phyloP scores from a whole-genome alignment of 2,329 filamentous ascomycete species.

The Alternaria sp. region DNA sequence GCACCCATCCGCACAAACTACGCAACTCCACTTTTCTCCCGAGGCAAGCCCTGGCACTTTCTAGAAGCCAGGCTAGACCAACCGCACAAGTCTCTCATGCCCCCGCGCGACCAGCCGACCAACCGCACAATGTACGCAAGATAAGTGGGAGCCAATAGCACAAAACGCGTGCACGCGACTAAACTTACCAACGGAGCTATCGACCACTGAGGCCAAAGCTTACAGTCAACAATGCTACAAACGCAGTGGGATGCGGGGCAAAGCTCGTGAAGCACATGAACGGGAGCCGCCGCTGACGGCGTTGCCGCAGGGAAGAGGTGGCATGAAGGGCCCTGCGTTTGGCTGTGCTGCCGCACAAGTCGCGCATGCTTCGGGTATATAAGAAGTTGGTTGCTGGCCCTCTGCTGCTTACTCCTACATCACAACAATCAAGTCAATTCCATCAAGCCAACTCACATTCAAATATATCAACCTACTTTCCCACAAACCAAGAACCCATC shows the following conservation, averaged over 20 bases:
- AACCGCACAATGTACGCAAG: slow-evolving; percentile 7
- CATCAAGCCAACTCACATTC: neutral
- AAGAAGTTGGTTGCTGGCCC: neutral
- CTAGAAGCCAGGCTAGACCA: slow-evolving; percentile 2
- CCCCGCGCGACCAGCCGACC: neutral
- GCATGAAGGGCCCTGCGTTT: neutral
- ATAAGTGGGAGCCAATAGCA: neutral
- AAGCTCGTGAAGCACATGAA: neutral
- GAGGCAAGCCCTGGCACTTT: neutral
- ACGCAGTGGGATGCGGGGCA: slow-evolving; percentile 2
- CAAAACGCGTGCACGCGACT: neutral
- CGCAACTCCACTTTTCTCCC: slow-evolving; percentile 12
- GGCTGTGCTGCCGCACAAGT: slow-evolving; percentile 22
- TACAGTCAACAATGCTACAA: neutral
- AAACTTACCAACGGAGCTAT: neutral
- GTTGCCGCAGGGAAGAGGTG: neutral
- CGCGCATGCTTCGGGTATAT: slow-evolving; percentile 27
- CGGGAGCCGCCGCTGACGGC: neutral
- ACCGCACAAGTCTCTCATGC: slow-evolving; percentile 16
- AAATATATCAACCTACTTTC: neutral
- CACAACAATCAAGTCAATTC: neutral
- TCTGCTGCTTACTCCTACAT: neutral
- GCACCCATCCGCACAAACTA: slow-evolving; percentile 12
- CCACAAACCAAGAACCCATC: slow-evolving; percentile 2
- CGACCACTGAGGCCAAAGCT: neutral